phyloP scores from a whole-genome alignment of 164 flowering plant genomes.

The Annona squamosa region DNA sequence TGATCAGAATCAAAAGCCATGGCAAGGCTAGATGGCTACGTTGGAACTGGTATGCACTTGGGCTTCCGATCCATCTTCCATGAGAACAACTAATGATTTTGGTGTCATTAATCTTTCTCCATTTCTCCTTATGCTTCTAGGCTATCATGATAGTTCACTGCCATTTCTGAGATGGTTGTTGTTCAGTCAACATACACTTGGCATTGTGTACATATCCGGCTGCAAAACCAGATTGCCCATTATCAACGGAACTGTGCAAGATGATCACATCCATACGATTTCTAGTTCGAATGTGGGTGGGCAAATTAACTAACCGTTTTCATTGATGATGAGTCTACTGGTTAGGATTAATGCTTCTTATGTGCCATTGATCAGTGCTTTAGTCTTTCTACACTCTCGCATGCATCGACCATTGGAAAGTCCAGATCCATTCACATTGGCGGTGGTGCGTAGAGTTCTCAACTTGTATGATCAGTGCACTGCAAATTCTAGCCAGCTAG shows the following conservation, averaged over 20 bases:
- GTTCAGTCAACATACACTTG: not conserved
- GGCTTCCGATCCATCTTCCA: conserved; percentile 1
- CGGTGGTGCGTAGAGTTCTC: too few relatives aligned
- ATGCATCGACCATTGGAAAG: not conserved
- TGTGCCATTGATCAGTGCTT: not conserved
- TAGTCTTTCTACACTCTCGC: not conserved
- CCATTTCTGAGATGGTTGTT: not conserved
- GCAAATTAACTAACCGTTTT: too few relatives aligned
- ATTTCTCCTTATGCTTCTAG: not conserved
- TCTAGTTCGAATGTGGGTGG: not conserved
- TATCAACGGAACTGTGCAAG: not conserved
- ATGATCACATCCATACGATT: not conserved
- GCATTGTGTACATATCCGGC: not conserved
- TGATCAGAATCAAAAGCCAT: conserved; percentile 42
- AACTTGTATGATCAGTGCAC: too few relatives aligned
- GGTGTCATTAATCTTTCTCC: not conserved
- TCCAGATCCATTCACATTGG: not conserved
- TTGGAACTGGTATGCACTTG: not conserved
- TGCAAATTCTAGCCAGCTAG: too few relatives aligned
- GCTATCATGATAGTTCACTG: not conserved
- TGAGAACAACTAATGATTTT: conserved; percentile 1
- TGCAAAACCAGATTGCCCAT: not conserved
- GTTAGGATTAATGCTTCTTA: too few relatives aligned
- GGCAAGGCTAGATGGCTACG: conserved; percentile 47
- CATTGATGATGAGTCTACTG: not conserved